Percentiles rank a stretch among this genome's conserved stretches.
phyloP scores from a whole-genome alignment of 164 flowering plant genomes.

The Chimonanthus praecox region DNA sequence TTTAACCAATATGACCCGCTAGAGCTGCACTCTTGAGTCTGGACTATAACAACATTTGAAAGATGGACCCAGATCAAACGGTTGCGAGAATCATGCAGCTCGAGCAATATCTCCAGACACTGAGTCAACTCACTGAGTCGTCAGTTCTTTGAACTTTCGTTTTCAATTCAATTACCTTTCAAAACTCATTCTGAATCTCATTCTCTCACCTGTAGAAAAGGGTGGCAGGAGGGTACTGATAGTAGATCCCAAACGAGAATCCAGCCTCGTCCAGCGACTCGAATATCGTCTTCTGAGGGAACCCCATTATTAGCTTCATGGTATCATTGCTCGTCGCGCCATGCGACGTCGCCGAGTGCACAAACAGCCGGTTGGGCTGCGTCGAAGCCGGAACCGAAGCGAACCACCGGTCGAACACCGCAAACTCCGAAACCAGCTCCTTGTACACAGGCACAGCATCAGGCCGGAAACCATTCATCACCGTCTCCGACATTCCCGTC shows the following conservation, averaged over 20 bases:
- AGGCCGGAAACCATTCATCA: constrained; percentile 76
- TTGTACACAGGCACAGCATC: constrained; percentile 56
- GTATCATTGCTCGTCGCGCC: constrained; percentile 54
- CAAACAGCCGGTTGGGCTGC: constrained; percentile 73
- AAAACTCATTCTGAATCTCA: no score
- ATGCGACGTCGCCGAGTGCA: constrained; percentile 78
- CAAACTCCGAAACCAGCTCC: constrained; percentile 56
- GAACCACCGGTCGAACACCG: constrained; percentile 81
- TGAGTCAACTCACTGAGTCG: no score
- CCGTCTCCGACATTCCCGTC: constrained; percentile 45
- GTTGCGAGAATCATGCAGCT: no score
- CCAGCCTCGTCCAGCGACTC: constrained; percentile 73
- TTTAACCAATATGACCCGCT: no score
- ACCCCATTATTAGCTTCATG: constrained; percentile 40
- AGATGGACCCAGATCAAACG: no score
- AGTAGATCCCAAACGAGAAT: constrained; percentile 61
- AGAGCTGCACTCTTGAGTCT: no score
- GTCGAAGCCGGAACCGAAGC: constrained; percentile 67
- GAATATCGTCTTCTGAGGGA: constrained; percentile 78
- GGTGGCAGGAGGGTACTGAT: constrained; percentile 55
- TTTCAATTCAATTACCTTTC: no score
- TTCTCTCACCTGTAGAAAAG: constrained; percentile 51
- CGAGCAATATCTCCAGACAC: no score
- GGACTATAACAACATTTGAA: no score
- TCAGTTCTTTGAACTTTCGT: no score